Evolutionary conservation across 2,329 filamentous ascomycete species (phyloP).

Genomic region (Fusarium tupiense): DNA sequence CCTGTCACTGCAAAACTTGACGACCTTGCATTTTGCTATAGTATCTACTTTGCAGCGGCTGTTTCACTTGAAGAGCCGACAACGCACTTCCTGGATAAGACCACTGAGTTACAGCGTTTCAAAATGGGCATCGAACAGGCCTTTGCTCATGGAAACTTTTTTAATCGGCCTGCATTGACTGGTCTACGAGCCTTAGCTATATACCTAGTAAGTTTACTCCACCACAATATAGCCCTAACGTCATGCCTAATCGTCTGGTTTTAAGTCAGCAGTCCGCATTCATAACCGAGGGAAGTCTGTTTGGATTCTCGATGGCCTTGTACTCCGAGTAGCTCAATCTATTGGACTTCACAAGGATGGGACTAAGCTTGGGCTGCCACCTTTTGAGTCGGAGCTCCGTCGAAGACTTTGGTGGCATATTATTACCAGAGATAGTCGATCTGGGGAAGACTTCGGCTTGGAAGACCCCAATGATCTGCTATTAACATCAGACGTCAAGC

Average conservation of each 20-base stretch:
- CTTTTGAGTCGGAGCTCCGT: not conserved
- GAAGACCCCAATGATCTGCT: not conserved
- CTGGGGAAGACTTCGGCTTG: constrained; percentile 2
- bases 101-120: not conserved
- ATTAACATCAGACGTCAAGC: not conserved
- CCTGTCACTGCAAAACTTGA: not conserved
- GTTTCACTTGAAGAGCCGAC: not conserved
- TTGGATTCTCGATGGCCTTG: constrained; percentile 1
- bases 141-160: not conserved
- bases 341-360: not conserved
- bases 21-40: constrained; percentile 2
- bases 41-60: not conserved
- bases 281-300: not conserved
- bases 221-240: accelerated
- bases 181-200: constrained; percentile 1
- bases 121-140: constrained; percentile 3
- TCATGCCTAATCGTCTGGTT: not conserved
- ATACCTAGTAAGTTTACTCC: not conserved
- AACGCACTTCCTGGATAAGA: not conserved
- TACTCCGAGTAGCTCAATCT: not conserved
- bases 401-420: constrained; percentile 15
- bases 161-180: not conserved
- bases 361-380: not conserved
- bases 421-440: not conserved
- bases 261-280: not conserved